A percentile compares a stretch with the other conserved stretches of the same genome.
These are phyloP conservation scores for Fraxinus greggii DNA, from an alignment of 305 asterid genomes.

Conservation along the genomic window DNA sequence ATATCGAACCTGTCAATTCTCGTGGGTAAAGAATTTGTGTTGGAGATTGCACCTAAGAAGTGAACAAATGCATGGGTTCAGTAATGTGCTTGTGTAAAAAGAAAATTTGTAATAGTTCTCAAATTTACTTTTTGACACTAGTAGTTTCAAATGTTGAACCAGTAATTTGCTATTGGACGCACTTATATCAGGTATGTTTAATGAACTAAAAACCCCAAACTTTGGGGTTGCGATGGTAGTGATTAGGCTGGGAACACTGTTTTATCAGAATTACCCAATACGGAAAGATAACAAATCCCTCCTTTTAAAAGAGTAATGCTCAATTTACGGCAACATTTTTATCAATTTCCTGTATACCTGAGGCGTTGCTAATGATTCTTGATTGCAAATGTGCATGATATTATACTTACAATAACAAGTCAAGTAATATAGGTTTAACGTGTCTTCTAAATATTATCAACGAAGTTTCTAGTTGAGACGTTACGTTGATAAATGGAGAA, in stretches of 20 bases:
- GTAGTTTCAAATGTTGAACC: background rate
- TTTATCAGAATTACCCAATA: background rate
- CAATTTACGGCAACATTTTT: background rate
- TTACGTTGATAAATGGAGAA: background rate
- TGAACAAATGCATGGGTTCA: conserved; percentile 3
- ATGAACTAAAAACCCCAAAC: background rate
- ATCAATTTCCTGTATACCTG: background rate
- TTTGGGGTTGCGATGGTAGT: background rate
- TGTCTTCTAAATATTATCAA: background rate
- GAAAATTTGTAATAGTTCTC: background rate
- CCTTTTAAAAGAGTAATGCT: background rate
- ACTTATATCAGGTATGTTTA: background rate
- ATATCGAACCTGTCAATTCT: conserved; percentile 33
- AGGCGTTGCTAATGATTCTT: background rate
- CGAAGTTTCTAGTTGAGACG: background rate
- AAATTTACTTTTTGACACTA: background rate
- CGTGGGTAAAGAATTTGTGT: conserved; percentile 40
- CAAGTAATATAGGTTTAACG: background rate
- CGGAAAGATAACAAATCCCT: background rate
- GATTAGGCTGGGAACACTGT: background rate
- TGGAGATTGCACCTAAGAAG: conserved; percentile 29
- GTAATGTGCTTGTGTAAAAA: background rate
- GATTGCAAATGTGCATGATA: background rate
- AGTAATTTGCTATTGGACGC: background rate
- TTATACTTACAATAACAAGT: background rate